phyloP scores from a whole-genome alignment of 129 eudicot genomes.

The Rutidosis leptorrhynchoides region DNA sequence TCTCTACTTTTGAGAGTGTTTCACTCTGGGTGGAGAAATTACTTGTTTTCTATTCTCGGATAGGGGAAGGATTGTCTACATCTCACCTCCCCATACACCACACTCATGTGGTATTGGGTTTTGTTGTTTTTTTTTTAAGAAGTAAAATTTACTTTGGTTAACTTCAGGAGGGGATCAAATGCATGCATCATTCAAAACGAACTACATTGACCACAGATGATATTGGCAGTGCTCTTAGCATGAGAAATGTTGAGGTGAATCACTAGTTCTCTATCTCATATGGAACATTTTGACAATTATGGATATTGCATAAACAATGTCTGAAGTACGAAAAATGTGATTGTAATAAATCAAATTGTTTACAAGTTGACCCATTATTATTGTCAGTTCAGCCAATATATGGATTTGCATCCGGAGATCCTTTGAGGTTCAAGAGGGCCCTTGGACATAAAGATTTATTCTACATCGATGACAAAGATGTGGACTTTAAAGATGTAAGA shows the following conservation, averaged over 20 bases:
- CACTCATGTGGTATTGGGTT: too few species aligned
- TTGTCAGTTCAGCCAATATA: slow-evolving; percentile 56
- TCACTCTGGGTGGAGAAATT: too few species aligned
- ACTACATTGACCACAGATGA: slow-evolving; percentile 66
- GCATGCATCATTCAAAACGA: slow-evolving; percentile 72
- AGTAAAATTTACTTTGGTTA: slow-evolving; percentile 1
- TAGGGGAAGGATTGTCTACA: too few species aligned
- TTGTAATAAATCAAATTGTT: not conserved
- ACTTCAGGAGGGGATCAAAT: slow-evolving; percentile 69
- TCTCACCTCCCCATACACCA: too few species aligned
- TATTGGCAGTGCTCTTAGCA: slow-evolving; percentile 57
- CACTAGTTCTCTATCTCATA: not conserved
- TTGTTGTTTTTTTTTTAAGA: too few species aligned
- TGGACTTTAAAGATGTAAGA: slow-evolving; percentile 67
- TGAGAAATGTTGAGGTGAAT: slow-evolving; percentile 67
- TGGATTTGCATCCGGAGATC: slow-evolving; percentile 75
- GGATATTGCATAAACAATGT: slow-evolving; percentile 11
- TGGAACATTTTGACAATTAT: not conserved
- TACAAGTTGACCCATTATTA: slow-evolving; percentile 25
- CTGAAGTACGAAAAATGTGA: slow-evolving; percentile 18
- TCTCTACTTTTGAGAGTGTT: too few species aligned
- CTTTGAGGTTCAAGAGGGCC: slow-evolving; percentile 62
- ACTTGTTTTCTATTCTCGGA: too few species aligned
- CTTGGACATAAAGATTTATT: slow-evolving; percentile 70
- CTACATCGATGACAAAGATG: slow-evolving; percentile 64